Percentiles rank a stretch among this genome's conserved stretches.
phyloP scores from a whole-genome alignment of 1,139 yeast genomes.

The Arxiozyma slooffiae region DNA sequence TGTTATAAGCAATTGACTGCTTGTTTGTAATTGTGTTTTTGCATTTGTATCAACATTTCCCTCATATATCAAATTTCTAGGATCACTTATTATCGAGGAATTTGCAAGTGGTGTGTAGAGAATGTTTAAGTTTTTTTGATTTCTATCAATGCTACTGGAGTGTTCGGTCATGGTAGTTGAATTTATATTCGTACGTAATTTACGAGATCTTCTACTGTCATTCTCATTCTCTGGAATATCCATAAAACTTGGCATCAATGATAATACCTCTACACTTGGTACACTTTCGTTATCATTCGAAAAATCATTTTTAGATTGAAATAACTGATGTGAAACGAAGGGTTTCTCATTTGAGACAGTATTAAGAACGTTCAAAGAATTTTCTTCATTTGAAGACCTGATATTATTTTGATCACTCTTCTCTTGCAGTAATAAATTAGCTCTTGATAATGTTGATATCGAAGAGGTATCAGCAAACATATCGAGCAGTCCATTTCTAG shows the following conservation, averaged over 20 bases:
- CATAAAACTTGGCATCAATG: conserved; percentile 34
- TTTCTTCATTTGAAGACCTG: conserved; percentile 2
- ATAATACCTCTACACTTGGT: conserved; percentile 32
- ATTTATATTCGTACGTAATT: background rate
- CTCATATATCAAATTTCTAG: conserved; percentile 8
- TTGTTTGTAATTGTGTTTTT: conserved; percentile 7
- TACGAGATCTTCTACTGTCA: conserved; percentile 2
- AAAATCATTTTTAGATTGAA: background rate
- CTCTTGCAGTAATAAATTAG: conserved; percentile 16
- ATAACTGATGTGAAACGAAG: background rate
- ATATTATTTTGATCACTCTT: conserved; percentile 6
- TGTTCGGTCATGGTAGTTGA: conserved; percentile 12
- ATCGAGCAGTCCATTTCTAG: conserved; percentile 34
- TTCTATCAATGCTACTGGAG: conserved; percentile 23
- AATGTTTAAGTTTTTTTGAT: conserved; percentile 15
- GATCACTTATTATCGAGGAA: conserved; percentile 12
- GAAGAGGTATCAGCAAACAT: conserved; percentile 29
- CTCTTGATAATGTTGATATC: conserved; percentile 16
- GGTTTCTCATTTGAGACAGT: background rate
- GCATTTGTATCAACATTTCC: background rate
- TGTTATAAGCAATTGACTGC: conserved; percentile 4
- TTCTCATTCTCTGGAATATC: conserved; percentile 26
- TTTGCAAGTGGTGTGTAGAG: conserved; percentile 10
- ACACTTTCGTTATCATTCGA: conserved; percentile 9
- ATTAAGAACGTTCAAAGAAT: conserved; percentile 1